Evolutionary conservation across 305 asterid species (phyloP), one percentile per base, ranked within the genome.

Genomic region (Solanum hybrid): DNA sequence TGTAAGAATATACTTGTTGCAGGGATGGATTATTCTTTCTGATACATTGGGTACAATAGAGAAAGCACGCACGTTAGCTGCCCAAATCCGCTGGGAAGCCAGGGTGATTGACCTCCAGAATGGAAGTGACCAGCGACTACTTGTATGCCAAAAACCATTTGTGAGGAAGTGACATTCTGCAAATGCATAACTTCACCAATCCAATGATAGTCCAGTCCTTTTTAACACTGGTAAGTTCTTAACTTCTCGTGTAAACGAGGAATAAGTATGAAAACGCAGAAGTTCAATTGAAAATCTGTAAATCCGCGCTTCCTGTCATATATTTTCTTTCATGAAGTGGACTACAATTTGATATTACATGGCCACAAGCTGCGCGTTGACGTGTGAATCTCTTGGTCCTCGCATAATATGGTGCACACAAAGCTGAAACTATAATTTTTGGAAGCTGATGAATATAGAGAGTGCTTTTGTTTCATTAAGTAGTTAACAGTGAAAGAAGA

Each of bases 21-120:
- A 97, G 99, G 99, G 99, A 69, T 97, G 99, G 99, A 94, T 93
- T 89, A 90, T 96, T 78, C 92, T 97, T 81, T 94, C 99, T 4
- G 99, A 97, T 91, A 94, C 93, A 90, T 89, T 95, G 31, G 94
- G 91, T 71, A 93, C 92, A 1, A 91, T 97, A 56, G 98, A 96
- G 92, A 93, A 72, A 87, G 96, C 96, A 56, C 94, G 99, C 1
- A 92, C 88, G 22, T 91, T 95, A 3, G 96, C 95, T 36, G 93
- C 96, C 82, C 98, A 94, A 92, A 95, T 97, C 32, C 97, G 97
- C 27, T 97, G 99, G 99, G 99, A 97, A 91, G 97, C 98, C 84
- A 96, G 99, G 35, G 96, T 96, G 87, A 94, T 97, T 31, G 98
- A 96, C 90, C 96, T 95, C 87, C 95, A 95, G 90, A 94, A 95